Evolutionary conservation across 345 rosid genomes (phyloP).

Genomic region (Sisymbrium altissimum): DNA sequence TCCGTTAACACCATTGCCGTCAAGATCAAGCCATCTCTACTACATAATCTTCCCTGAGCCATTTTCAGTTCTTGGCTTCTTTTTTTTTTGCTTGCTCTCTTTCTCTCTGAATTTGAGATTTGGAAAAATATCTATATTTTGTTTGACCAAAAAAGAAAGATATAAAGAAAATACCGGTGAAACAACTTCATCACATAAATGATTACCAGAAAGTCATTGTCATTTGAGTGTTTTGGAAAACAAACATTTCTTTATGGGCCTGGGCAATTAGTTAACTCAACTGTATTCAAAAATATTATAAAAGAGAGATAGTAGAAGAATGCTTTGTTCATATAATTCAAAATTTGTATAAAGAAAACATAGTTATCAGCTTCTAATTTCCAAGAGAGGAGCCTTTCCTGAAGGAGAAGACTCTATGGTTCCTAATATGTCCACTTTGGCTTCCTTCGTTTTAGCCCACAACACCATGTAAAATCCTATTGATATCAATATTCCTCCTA

Average conservation of each 20-base stretch:
- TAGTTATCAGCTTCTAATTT: conserved; percentile 25
- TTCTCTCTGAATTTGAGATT: background rate
- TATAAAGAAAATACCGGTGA: background rate
- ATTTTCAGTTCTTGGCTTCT: too few species aligned
- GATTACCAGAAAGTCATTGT: background rate
- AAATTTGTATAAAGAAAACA: background rate
- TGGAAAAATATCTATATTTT: background rate
- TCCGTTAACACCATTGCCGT: conserved; percentile 29
- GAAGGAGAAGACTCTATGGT: conserved; percentile 29
- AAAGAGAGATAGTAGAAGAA: background rate
- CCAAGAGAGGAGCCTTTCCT: conserved; percentile 51
- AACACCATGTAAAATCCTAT: conserved; percentile 73
- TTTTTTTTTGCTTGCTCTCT: too few species aligned
- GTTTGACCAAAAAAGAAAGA: too few species aligned
- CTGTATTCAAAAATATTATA: background rate
- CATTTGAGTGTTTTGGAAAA: background rate
- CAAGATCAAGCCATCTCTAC: conserved; percentile 22
- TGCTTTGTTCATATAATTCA: background rate
- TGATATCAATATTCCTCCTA: conserved; percentile 66
- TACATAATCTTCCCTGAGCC: conserved; percentile 13
- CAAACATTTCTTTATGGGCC: background rate
- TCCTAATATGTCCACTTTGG: conserved; percentile 26
- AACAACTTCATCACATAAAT: background rate
- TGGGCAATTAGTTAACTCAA: too few species aligned
- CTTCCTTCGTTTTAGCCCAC: conserved; percentile 84